Evolutionary conservation across 257 asterid genomes (phyloP).

Genomic region (Fraxinus excelsior): DNA sequence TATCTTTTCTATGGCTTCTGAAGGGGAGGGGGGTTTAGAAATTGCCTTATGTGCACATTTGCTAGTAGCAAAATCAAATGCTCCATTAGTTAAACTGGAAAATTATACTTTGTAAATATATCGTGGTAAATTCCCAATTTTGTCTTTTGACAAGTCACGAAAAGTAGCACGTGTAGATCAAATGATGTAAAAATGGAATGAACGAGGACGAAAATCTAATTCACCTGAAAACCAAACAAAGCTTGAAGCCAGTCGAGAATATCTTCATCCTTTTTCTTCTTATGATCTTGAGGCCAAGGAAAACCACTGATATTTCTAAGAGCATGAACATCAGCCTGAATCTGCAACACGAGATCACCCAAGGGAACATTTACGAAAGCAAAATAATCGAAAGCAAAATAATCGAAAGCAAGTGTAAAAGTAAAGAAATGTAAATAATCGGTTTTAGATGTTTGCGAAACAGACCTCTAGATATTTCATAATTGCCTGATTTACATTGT

Average conservation of each 20-base stretch:
- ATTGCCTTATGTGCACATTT: constrained; percentile 93
- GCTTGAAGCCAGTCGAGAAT: constrained; percentile 99
- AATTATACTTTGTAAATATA: not conserved
- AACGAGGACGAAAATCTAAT: constrained; percentile 10
- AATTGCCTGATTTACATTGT: constrained; percentile 94
- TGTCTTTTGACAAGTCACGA: constrained; percentile 3
- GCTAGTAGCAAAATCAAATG: constrained; percentile 97
- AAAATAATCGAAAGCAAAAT: too few relatives aligned
- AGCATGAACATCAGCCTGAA: constrained; percentile 94
- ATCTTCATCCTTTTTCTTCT: constrained; percentile 97
- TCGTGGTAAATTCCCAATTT: constrained; percentile 2
- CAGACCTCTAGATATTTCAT: constrained; percentile 97
- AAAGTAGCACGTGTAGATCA: not conserved
- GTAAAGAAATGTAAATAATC: constrained; percentile 12
- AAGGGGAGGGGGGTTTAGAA: constrained; percentile 99
- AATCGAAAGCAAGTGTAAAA: constrained; percentile 10
- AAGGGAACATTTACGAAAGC: constrained; percentile 10
- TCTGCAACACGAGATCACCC: constrained; percentile 45
- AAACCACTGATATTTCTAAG: constrained; percentile 92
- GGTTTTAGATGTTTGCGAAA: constrained; percentile 18
- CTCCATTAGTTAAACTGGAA: constrained; percentile 51
- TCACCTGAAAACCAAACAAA: constrained; percentile 99
- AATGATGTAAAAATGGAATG: constrained; percentile 20
- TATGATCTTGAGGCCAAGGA: constrained; percentile 98
- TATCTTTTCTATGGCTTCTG: too few relatives aligned